phyloP scores from a whole-genome alignment of 2,329 filamentous ascomycete species.

The Aureobasidium sp. region DNA sequence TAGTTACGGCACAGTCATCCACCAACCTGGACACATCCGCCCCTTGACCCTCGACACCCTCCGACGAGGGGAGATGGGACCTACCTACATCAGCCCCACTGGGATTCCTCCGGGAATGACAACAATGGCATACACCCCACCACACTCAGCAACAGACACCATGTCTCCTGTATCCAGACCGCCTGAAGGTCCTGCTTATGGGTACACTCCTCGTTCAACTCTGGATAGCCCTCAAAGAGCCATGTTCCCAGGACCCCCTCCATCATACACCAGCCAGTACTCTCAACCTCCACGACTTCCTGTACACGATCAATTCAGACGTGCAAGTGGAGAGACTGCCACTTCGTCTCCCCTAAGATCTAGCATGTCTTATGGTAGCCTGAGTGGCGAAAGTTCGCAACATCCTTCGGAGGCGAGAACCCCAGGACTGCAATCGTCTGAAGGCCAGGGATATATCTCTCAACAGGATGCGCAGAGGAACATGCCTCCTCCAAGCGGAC shows the following conservation, averaged over 20 bases:
- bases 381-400: conserved; percentile 5
- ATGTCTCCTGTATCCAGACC: conserved; percentile 35
- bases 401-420: conserved; percentile 1
- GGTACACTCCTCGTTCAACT: conserved; percentile 21
- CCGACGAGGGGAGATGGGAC: conserved; percentile 56
- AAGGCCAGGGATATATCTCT: conserved; percentile 2
- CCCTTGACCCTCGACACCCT: conserved; percentile 61
- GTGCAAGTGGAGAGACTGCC: conserved; percentile 33
- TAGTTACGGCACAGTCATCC: conserved; percentile 20
- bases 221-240: conserved; percentile 14
- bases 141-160: conserved; percentile 39
- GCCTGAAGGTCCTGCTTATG: conserved; percentile 33
- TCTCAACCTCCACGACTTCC: conserved; percentile 34
- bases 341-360: conserved; percentile 34
- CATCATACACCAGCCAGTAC: conserved; percentile 14
- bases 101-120: conserved; percentile 60
- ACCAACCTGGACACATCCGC: conserved; percentile 48
- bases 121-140: conserved; percentile 54
- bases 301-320: conserved; percentile 33
- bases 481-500: conserved; percentile 13
- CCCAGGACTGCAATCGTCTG: not conserved
- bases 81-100: conserved; percentile 50
- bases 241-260: conserved; percentile 10
- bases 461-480: conserved; percentile 12
- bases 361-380: conserved; percentile 35